Base-by-base conservation (phyloP, 2,329 filamentous ascomycete genomes). In the Calycina herbarum region DNA sequence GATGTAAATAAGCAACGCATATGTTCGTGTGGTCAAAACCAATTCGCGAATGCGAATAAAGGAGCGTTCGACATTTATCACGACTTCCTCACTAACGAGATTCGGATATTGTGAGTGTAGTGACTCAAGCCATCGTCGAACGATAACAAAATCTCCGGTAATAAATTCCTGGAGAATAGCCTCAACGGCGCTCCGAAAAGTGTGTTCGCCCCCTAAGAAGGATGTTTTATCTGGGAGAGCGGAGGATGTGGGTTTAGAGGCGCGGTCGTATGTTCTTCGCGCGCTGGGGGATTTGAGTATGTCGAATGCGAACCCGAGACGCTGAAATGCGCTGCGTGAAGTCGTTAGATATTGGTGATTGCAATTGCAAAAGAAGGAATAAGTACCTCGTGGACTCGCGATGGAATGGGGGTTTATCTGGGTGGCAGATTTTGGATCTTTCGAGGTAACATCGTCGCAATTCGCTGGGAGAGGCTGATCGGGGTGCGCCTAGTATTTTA, bases 371-470 rank as follows among this genome's bases (percentile, higher is more conserved):
- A 20, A 40, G 35, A 17, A 13, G 10, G 33, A 31, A 33, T 13
- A 59, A 63, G 56, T 66, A 74, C 76, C 74, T 75, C 1, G 77
- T 79, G 7, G 77, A 79, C 29, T 71, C 68, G 35, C 75, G 72
- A 63, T 79, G 77, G 61, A 75, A 75, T 6, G 78, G 77, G 8
- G 73, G 73, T 71, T 77, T 78, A 67, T 79, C 78, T 17, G 78
- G 78, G 65, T 79, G 78, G 62, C 76, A 77, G 66, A 79, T 76
- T 70, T 78, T 79, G 24, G 74, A 76, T 29, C 77, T 72, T 65
- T 79, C 76, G 67, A 79, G 75, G 67, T 79, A 79, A 64, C 74
- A 76, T 71, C 77, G 70, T 71, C 78, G 77, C 66, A 79, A 72
- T 66, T 79, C 78, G 29, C 70, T 68, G n/a, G 75, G 63, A 15